phyloP scores from a whole-genome alignment of 2,329 filamentous ascomycete genomes.

The Penicillium fuscoglaucum region DNA sequence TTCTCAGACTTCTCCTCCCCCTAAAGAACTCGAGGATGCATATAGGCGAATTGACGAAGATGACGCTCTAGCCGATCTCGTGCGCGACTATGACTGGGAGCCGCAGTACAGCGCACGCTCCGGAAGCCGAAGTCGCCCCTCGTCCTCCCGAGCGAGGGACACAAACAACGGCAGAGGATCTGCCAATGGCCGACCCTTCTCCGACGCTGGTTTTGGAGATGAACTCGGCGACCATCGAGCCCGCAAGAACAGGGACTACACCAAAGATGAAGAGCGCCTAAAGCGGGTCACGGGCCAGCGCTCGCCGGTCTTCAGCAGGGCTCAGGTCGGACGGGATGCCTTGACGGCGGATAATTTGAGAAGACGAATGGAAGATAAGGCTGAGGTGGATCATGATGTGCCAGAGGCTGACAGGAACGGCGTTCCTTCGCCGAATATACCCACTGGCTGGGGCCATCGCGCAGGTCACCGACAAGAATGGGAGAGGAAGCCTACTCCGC shows the following conservation, averaged over 20 bases:
- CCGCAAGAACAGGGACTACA: conserved; percentile 37
- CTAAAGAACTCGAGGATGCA: conserved; percentile 39
- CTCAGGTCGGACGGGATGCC: conserved; percentile 32
- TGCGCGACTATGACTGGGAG: conserved; percentile 34
- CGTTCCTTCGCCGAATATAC: conserved; percentile 39
- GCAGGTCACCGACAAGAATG: conserved; percentile 36
- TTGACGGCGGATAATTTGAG: conserved; percentile 42
- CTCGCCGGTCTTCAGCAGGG: conserved; percentile 44
- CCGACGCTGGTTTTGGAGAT: conserved; percentile 38
- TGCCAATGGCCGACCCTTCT: conserved; percentile 22
- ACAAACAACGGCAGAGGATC: conserved; percentile 17
- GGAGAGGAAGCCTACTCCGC: conserved; percentile 35
- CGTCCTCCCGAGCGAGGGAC: conserved; percentile 28
- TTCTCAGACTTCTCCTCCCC: conserved; percentile 39
- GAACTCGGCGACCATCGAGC: conserved; percentile 36
- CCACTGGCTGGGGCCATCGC: conserved; percentile 39
- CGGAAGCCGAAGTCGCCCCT: conserved; percentile 23
- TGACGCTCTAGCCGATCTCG: conserved; percentile 37
- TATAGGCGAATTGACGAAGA: conserved; percentile 44
- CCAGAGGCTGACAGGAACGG: conserved; percentile 27
- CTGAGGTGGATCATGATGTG: conserved; percentile 11
- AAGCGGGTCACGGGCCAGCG: conserved; percentile 40
- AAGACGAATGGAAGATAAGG: conserved; percentile 35
- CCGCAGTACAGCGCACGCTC: conserved; percentile 12
- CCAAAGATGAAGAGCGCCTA: conserved; percentile 42